Evolutionary conservation across 1,284 basidiomycete genomes (phyloP).

Genomic region (Coniferiporia weirii): DNA sequence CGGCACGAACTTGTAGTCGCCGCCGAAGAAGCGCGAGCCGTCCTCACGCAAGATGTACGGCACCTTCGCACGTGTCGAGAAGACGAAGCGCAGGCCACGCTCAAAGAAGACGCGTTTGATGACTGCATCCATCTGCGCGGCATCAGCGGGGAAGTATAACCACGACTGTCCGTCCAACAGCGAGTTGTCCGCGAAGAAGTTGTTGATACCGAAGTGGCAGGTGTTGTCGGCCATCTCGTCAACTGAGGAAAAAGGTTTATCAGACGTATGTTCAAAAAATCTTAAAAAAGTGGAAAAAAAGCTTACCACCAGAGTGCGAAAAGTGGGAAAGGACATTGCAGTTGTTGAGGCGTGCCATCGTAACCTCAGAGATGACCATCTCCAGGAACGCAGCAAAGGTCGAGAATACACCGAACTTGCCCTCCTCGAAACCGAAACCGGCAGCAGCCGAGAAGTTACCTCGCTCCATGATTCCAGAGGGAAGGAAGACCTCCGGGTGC

Average conservation of each 20-base stretch:
- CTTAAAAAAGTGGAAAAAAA: conserved; percentile 1
- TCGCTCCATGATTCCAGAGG: conserved; percentile 81
- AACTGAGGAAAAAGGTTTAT: conserved; percentile 33
- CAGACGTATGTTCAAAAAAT: neutral
- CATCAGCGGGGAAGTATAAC: conserved; percentile 83
- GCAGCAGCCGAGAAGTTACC: conserved; percentile 82
- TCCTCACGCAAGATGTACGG: conserved; percentile 80
- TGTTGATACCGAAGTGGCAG: conserved; percentile 79
- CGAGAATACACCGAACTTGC: conserved; percentile 78
- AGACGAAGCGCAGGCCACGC: conserved; percentile 74
- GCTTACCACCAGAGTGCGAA: conserved; percentile 75
- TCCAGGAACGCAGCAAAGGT: conserved; percentile 87
- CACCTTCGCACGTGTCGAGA: conserved; percentile 82
- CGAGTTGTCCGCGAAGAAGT: conserved; percentile 82
- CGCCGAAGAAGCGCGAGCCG: conserved; percentile 63
- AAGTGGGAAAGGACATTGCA: conserved; percentile 85
- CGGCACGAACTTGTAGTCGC: conserved; percentile 70
- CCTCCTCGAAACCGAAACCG: conserved; percentile 72
- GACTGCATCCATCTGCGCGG: conserved; percentile 73
- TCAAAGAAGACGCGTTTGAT: conserved; percentile 77
- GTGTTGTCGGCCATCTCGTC: conserved; percentile 85
- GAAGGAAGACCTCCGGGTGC: conserved; percentile 80
- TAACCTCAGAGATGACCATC: conserved; percentile 82
- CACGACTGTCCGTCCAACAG: conserved; percentile 71
- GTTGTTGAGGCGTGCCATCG: conserved; percentile 84